Evolutionary conservation across 1,139 yeast species (phyloP).

Genomic region (Tardiomyces depauwii): DNA sequence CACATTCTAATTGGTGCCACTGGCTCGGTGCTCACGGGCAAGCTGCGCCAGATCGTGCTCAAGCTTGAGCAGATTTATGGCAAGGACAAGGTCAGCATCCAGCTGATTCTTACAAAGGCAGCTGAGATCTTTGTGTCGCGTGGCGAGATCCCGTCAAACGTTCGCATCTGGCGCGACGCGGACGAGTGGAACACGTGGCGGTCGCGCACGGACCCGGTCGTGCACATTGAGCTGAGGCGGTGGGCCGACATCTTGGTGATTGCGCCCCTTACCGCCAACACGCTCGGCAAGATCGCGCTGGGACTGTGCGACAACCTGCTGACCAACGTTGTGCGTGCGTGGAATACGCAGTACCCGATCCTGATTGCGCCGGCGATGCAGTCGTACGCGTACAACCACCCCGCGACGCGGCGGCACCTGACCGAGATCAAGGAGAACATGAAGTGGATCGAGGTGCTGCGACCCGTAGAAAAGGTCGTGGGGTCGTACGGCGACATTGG

Average conservation of each 20-base stretch:
- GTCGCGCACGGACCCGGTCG: slow-evolving; percentile 75
- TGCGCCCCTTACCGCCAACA: slow-evolving; percentile 86
- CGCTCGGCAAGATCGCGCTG: slow-evolving; percentile 77
- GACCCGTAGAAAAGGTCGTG: slow-evolving; percentile 87
- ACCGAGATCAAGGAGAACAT: slow-evolving; percentile 68
- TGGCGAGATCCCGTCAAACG: slow-evolving; percentile 47
- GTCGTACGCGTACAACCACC: slow-evolving; percentile 78
- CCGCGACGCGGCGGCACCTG: slow-evolving; percentile 75
- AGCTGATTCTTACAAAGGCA: slow-evolving; percentile 68
- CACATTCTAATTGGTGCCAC: slow-evolving; percentile 85
- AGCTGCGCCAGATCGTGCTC: slow-evolving; percentile 60
- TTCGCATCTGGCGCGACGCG: slow-evolving; percentile 74
- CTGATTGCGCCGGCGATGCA: slow-evolving; percentile 92
- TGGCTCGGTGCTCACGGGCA: slow-evolving; percentile 73
- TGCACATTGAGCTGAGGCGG: slow-evolving; percentile 83
- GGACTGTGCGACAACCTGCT: slow-evolving; percentile 85
- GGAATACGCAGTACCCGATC: slow-evolving; percentile 85
- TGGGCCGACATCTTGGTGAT: slow-evolving; percentile 92
- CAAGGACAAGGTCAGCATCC: slow-evolving; percentile 61
- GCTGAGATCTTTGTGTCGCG: slow-evolving; percentile 69
- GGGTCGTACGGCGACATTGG: slow-evolving; percentile 94
- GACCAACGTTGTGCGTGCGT: slow-evolving; percentile 81
- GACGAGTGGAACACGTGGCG: slow-evolving; percentile 94
- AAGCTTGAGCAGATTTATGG: slow-evolving; percentile 76
- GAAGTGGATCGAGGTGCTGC: slow-evolving; percentile 83